A percentile compares a stretch with the other conserved stretches of the same genome.
phyloP scores from a whole-genome alignment of 2,329 filamentous ascomycete genomes.

The Cordyceps militaris region DNA sequence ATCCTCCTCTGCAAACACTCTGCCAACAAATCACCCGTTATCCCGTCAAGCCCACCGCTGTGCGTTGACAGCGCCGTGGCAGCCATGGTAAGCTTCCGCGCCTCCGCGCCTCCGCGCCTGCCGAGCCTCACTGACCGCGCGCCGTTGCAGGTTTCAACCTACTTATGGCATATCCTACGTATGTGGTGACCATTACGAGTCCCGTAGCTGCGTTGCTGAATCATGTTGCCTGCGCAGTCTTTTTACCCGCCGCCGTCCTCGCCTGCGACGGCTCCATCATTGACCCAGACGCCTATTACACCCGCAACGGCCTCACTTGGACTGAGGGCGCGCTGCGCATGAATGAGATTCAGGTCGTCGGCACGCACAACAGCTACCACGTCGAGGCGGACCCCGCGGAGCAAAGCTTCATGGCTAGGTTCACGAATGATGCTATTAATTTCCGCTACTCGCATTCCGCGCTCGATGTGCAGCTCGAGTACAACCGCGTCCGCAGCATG shows the following conservation, averaged over 20 bases:
- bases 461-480: constrained; percentile 35
- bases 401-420: constrained; percentile 31
- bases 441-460: constrained; percentile 41
- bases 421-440: constrained; percentile 30
- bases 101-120: background rate
- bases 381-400: constrained; percentile 36
- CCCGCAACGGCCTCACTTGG: constrained; percentile 27
- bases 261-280: background rate
- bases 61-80: no score
- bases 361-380: constrained; percentile 47
- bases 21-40: no score
- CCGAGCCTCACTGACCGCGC: background rate
- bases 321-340: constrained; percentile 31
- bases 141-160: background rate
- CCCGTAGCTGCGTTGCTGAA: no score
- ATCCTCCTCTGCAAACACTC: no score
- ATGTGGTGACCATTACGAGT: no score
- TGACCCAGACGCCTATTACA: constrained; percentile 14
- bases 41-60: no score
- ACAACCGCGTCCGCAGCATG: constrained; percentile 39
- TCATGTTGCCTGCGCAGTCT: background rate
- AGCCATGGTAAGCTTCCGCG: background rate
- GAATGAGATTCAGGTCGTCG: constrained; percentile 45
- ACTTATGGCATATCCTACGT: background rate
- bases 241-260: background rate